Base-by-base conservation (phyloP, 2,329 filamentous ascomycete species). In the Parastagonospora nodorum region DNA sequence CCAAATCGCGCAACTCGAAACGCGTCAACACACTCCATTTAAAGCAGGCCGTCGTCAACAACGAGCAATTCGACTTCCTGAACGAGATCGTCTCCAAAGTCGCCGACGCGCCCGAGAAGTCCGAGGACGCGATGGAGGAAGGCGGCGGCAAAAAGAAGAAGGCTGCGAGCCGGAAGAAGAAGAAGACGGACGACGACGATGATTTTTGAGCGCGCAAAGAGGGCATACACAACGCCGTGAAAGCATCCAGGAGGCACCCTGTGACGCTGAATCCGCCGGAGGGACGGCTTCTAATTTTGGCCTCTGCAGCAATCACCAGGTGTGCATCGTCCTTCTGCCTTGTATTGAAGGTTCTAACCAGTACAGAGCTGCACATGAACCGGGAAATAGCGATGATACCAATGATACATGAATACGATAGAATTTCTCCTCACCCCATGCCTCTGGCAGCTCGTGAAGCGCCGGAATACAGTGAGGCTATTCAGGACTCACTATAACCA, bases 21-120 rank as follows among this genome's bases (percentile, higher is more conserved):
- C 86, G 92, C 58, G 90, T 99, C 60, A 92, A 91, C 12, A 90
- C 92, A 1, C 82, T 87, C 49, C 96, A 97, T 82, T 82, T 99
- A 60, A 97, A 97, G 78, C 86, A 90, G 57, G 93, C 94, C 9
- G 88, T 99, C 35, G 85, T 89, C 71, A 88, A 86, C 24, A 90
- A 96, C 68, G 90, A 94, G 58, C 91, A 96, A 70, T 93, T 96
- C 78, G 94, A 99, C 75, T 99, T 97, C 65, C 77, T 99, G 54
- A 82, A 85, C 52, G 92, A 97, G 44, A 97, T 97, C 64, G 92
- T 96, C 45, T 83, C 86, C 64, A 93, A 93, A 70, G 88, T 97
- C 0, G 88, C 84, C 2, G 87, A 90, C 60, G 81, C 83, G 51
- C 80, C 83, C 0, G 57, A 78, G 60, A 78, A 82, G 45, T 77